A percentile compares a stretch with the other conserved stretches of the same genome.
phyloP scores from a whole-genome alignment of 2,329 filamentous ascomycete species.

The Aspergillus tubingensis region DNA sequence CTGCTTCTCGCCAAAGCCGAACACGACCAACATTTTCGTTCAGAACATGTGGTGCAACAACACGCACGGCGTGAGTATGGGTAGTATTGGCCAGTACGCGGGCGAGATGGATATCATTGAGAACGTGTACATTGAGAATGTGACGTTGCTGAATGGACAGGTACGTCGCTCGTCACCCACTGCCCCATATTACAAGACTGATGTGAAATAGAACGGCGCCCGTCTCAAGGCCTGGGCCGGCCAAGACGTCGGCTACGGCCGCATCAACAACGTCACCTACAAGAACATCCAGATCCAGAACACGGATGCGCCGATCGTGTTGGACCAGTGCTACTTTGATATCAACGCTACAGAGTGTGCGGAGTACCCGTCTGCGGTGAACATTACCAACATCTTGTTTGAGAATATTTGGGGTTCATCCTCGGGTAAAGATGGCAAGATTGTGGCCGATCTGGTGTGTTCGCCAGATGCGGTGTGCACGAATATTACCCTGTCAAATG shows the following conservation, averaged over 20 bases:
- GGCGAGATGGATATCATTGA: conserved; percentile 59
- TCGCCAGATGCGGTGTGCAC: conserved; percentile 60
- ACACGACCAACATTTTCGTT: conserved; percentile 59
- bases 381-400: conserved; percentile 61
- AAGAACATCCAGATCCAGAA: conserved; percentile 62
- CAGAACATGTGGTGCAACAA: conserved; percentile 64
- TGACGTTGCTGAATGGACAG: conserved; percentile 57
- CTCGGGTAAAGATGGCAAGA: conserved; percentile 57
- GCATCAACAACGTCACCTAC: conserved; percentile 64
- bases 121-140: conserved; percentile 61
- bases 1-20: conserved; percentile 64
- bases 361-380: conserved; percentile 57
- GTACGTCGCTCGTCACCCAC: conserved; percentile 21
- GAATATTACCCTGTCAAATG: conserved; percentile 57
- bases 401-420: conserved; percentile 61
- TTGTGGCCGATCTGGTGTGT: conserved; percentile 58
- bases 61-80: conserved; percentile 60
- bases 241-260: conserved; percentile 59
- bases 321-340: conserved; percentile 67
- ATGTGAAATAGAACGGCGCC: conserved; percentile 53
- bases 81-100: conserved; percentile 59
- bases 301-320: conserved; percentile 59
- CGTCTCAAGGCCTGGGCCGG: conserved; percentile 65
- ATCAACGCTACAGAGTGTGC: conserved; percentile 55
- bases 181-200: neutral